Conservation (phyloP, 1,284 basidiomycete species). For the Cystobasidium slooffiae region DNA sequence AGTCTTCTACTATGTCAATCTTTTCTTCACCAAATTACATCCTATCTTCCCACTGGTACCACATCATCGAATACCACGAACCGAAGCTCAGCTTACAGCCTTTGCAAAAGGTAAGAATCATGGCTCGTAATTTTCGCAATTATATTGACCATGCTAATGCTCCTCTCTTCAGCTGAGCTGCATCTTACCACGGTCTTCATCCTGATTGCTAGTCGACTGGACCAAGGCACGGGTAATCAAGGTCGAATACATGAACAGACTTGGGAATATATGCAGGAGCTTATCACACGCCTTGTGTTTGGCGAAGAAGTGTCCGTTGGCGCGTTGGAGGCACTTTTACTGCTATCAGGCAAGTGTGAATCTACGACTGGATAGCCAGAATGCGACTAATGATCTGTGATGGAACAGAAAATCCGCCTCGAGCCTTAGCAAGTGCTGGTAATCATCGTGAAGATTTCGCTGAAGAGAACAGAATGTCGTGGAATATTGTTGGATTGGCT, state of each 20-base stretch:
- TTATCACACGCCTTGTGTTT: constrained; percentile 53
- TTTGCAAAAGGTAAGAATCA: constrained; percentile 52
- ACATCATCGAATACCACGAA: constrained; percentile 56
- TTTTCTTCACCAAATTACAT: constrained; percentile 59
- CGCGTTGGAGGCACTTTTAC: constrained; percentile 58
- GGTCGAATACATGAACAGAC: constrained; percentile 22
- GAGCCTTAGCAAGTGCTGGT: constrained; percentile 18
- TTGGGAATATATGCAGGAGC: constrained; percentile 55
- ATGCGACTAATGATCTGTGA: background rate
- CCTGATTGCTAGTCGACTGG: constrained; percentile 58
- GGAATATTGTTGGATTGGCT: constrained; percentile 58
- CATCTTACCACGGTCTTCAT: constrained; percentile 58
- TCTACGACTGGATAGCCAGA: background rate
- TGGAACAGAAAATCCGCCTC: constrained; percentile 20
- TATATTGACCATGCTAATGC: background rate
- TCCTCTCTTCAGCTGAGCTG: constrained; percentile 53
- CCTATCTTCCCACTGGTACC: constrained; percentile 60
- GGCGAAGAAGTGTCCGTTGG: constrained; percentile 57
- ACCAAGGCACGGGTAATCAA: constrained; percentile 46
- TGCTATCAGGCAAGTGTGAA: constrained; percentile 54
- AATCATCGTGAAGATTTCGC: constrained; percentile 47
- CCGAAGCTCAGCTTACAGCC: constrained; percentile 54
- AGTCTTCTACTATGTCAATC: constrained; percentile 54
- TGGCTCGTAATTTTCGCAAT: background rate
- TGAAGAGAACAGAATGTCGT: constrained; percentile 58